These are phyloP conservation scores for Diaporthe citrichinensis DNA, from an alignment of 2,329 filamentous ascomycete species.

Conservation along the genomic window DNA sequence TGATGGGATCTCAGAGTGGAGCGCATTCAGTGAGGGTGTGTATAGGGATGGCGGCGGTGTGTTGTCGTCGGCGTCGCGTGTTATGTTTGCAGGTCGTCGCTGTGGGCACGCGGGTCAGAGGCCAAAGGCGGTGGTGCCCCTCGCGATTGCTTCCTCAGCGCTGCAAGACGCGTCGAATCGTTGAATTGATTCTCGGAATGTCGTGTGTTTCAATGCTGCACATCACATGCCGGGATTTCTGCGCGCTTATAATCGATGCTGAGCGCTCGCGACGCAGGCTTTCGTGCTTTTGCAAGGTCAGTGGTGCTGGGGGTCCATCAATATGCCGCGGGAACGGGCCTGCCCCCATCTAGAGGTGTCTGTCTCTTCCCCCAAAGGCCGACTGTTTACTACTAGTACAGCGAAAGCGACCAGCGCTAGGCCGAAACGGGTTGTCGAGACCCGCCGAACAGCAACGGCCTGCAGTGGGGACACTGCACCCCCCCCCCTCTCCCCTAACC, in stretches of 20 bases:
- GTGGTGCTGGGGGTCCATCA: slow-evolving; percentile 15
- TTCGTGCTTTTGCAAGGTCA: slow-evolving; percentile 30
- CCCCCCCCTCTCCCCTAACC: neutral
- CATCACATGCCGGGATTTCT: slow-evolving; percentile 30
- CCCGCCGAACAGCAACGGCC: slow-evolving; percentile 16
- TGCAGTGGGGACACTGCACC: neutral
- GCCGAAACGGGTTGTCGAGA: slow-evolving; percentile 10
- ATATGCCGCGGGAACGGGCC: slow-evolving; percentile 38
- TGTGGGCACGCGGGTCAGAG: slow-evolving; percentile 13
- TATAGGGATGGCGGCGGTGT: neutral
- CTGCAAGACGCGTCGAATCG: slow-evolving; percentile 39
- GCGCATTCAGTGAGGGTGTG: slow-evolving; percentile 33
- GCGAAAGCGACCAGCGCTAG: slow-evolving; percentile 31
- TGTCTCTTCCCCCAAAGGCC: neutral
- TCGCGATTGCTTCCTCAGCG: slow-evolving; percentile 34
- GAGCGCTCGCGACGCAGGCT: slow-evolving; percentile 29
- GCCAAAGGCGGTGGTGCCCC: slow-evolving; percentile 34
- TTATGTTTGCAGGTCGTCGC: slow-evolving; percentile 22
- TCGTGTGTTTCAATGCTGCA: slow-evolving; percentile 9
- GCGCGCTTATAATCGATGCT: slow-evolving; percentile 42
- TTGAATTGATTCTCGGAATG: slow-evolving; percentile 13
- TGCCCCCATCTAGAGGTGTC: slow-evolving; percentile 28
- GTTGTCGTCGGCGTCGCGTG: slow-evolving; percentile 32
- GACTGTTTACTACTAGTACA: slow-evolving; percentile 37
- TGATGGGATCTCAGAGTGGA: slow-evolving; percentile 58